These are phyloP conservation scores for Calonectria fujianensis DNA, from an alignment of 2,329 filamentous ascomycete species.

Conservation along the genomic window DNA sequence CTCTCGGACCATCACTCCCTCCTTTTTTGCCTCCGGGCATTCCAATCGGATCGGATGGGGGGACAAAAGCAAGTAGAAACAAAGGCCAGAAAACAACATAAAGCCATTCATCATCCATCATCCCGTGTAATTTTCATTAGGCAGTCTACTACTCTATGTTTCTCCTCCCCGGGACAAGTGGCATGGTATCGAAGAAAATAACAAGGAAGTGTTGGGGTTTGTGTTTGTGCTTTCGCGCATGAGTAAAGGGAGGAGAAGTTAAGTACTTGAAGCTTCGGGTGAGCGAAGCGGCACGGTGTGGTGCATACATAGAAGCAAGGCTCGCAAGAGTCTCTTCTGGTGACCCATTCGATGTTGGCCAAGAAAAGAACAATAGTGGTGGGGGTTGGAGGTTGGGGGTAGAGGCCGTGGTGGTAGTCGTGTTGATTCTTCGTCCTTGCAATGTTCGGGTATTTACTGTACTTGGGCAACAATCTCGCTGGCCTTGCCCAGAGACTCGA, in stretches of 20 bases:
- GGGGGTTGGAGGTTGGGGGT: constrained; percentile 3
- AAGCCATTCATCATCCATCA: constrained; percentile 44
- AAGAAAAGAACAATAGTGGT: constrained; percentile 41
- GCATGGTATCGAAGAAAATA: constrained; percentile 63
- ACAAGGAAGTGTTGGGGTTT: constrained; percentile 42
- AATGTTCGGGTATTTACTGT: constrained; percentile 66
- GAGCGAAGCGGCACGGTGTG: constrained; percentile 33
- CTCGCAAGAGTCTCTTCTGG: constrained; percentile 40
- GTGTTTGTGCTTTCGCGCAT: constrained; percentile 27
- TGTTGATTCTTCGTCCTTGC: constrained; percentile 20
- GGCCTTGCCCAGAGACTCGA: constrained; percentile 91
- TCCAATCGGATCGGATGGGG: not conserved
- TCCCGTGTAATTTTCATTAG: constrained; percentile 55
- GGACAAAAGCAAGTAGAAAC: constrained; percentile 24
- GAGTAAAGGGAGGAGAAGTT: constrained; percentile 35
- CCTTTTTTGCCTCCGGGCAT: constrained; percentile 19
- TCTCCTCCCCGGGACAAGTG: constrained; percentile 53
- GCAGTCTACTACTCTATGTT: constrained; percentile 61
- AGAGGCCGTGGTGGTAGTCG: not conserved
- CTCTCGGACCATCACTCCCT: not conserved
- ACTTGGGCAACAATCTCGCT: constrained; percentile 96
- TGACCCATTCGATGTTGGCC: constrained; percentile 41
- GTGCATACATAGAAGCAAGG: constrained; percentile 38
- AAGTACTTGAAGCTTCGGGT: constrained; percentile 35
- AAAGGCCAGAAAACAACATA: constrained; percentile 16